phyloP scores from a whole-genome alignment of 495 filamentous ascomycete species.

The Hypoxylon intermedium region DNA sequence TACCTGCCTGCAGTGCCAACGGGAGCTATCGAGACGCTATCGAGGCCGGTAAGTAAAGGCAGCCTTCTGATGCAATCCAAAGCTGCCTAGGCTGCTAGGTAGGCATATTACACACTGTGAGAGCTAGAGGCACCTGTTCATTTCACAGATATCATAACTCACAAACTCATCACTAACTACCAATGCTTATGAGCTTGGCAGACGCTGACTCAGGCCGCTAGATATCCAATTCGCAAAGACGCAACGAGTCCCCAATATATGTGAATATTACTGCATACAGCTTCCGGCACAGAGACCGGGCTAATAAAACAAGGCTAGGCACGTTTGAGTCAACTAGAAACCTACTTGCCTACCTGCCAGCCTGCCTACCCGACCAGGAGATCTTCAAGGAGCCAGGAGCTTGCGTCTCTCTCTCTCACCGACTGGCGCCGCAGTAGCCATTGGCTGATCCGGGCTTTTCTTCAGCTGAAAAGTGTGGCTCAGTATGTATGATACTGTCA shows the following conservation, averaged over 20 bases:
- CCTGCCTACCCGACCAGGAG: conserved; percentile 19
- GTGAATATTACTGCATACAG: background rate
- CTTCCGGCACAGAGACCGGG: conserved; percentile 18
- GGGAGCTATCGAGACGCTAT: background rate
- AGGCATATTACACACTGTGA: conserved; percentile 17
- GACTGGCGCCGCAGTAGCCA: conserved; percentile 31
- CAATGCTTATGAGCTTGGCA: conserved; percentile 23
- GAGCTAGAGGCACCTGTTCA: background rate
- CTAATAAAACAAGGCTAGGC: too few relatives aligned
- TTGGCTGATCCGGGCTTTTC: conserved; percentile 26
- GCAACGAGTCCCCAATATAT: background rate
- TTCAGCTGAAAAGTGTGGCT: conserved; percentile 38
- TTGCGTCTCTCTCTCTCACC: conserved; percentile 26
- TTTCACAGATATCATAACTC: conserved; percentile 16
- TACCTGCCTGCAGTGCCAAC: background rate
- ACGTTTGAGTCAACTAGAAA: conserved; percentile 25
- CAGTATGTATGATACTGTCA: conserved; percentile 12
- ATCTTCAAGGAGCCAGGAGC: conserved; percentile 27
- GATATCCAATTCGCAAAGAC: background rate
- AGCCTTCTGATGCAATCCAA: background rate
- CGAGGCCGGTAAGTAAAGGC: background rate
- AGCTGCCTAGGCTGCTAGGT: too few relatives aligned
- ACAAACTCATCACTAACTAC: conserved; percentile 11
- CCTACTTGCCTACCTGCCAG: too few relatives aligned
- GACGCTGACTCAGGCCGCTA: conserved; percentile 26